Base-by-base conservation (phyloP, 2,329 filamentous ascomycete genomes). In the Ophiognomonia clavigignenti-juglandacearum region DNA sequence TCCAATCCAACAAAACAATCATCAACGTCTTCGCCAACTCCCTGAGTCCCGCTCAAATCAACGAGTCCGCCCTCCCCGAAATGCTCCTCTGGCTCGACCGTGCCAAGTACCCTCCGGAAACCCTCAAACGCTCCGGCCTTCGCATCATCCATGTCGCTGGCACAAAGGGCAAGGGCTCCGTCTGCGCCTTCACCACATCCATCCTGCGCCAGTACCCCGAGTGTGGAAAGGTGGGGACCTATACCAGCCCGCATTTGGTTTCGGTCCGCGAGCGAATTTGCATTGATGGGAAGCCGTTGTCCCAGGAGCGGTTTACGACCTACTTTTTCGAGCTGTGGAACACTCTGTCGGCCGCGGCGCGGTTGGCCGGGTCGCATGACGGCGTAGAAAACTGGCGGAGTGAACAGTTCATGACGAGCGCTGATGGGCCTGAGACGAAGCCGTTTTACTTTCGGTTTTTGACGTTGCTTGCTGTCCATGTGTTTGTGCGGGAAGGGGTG, bases 161-260 rank as follows among this genome's bases (percentile, higher is more conserved):
- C 11, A 96, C 91, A 4, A 97, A 96, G 64, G 92, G 92, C 51
- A 97, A 96, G 65, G 91, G 91, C 34, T 93, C 88, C 3, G 90
- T 89, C 1, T 88, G 86, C 54, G 86, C 91, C 9, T 92, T 91
- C 63, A 78, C 89, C 18, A 88, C 89, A 13, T 83, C 83, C 3
- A 87, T 95, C 53, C 72, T 96, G n/a, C 69, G 74, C 4, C 70
- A 58, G 48, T 65, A 69, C 37, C 45, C 42, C 57, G 45, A 61
- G 41, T 41, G 54, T 51, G 48, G 68, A 53, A 51, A 64, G 64
- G 64, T 93, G 22, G 90, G 90, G 32, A 81, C 90, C 1, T 95
- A 89, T 63, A 95, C 87, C 1, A 93, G 87, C 29, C 90, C 90
- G 10, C 90, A 96, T 62, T 77, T 96, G 9, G 78, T 90, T 35